These are phyloP conservation scores for Yarrowia divulgata DNA, from an alignment of 805 yeast species.

Conservation along the genomic window DNA sequence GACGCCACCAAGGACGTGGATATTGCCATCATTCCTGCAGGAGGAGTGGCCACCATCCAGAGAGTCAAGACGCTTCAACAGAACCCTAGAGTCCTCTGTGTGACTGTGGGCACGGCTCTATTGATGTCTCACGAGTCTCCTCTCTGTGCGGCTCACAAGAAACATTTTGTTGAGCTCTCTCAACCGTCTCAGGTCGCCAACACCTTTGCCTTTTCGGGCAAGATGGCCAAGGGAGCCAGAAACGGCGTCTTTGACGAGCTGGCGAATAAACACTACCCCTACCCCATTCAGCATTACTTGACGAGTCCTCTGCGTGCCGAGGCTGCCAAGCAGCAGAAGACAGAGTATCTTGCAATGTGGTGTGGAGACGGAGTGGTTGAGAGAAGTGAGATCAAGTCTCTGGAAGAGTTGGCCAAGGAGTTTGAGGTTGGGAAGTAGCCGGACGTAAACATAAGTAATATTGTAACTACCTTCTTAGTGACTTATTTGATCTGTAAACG, in stretches of 20 bases:
- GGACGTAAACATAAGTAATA: not conserved
- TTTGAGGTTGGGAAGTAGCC: slow-evolving; percentile 1
- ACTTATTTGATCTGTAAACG: too few relatives aligned
- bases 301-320: slow-evolving; percentile 6
- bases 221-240: slow-evolving; percentile 18
- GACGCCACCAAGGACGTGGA: slow-evolving; percentile 42
- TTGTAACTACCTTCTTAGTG: too few relatives aligned
- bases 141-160: not conserved
- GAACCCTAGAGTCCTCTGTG: slow-evolving; percentile 53
- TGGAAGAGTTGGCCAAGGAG: slow-evolving; percentile 26
- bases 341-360: slow-evolving; percentile 17
- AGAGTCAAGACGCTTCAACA: slow-evolving; percentile 43
- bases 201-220: slow-evolving; percentile 33
- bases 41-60: slow-evolving; percentile 57
- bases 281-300: slow-evolving; percentile 28
- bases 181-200: not conserved
- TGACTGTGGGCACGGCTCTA: slow-evolving; percentile 64
- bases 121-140: slow-evolving; percentile 44
- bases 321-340: not conserved
- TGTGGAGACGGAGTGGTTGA: slow-evolving; percentile 30
- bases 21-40: slow-evolving; percentile 56
- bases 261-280: not conserved
- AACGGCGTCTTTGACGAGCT: not conserved
- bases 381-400: not conserved
- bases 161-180: not conserved